Conservation (phyloP, 176 grass and related monocot species). For the Avena sativa region DNA sequence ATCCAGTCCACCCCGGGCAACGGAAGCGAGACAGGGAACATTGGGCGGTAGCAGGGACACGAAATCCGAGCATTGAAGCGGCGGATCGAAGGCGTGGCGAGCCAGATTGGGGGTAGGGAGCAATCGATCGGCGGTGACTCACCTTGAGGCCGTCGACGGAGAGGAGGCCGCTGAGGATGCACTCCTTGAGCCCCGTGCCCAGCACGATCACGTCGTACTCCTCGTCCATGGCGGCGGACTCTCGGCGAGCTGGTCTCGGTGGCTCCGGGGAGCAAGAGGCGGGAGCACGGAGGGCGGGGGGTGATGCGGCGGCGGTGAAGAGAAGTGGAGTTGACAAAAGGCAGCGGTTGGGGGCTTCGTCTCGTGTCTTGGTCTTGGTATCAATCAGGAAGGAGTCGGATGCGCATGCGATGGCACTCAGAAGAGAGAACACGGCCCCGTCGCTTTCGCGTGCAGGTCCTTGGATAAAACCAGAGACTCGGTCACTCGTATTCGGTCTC, state of each 20-base stretch:
- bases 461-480: not conserved
- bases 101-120: not conserved
- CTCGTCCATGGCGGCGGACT: slow-evolving; percentile 72
- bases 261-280: not conserved
- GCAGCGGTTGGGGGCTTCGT: not conserved
- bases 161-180: slow-evolving; percentile 99
- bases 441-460: slow-evolving; percentile 31
- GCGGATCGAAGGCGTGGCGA: slow-evolving; percentile 17
- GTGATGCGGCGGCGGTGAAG: not conserved
- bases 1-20: slow-evolving; percentile 20
- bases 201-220: slow-evolving; percentile 98
- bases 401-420: slow-evolving; percentile 26
- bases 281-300: not conserved
- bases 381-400: slow-evolving; percentile 27
- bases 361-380: slow-evolving; percentile 19
- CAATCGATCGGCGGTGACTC: not conserved
- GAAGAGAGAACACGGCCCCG: not conserved
- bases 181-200: slow-evolving; percentile 97
- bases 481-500: too few relatives aligned
- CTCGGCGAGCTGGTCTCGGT: slow-evolving; percentile 2
- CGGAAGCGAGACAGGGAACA: not conserved
- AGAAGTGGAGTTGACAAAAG: slow-evolving; percentile 52
- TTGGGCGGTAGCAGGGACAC: not conserved
- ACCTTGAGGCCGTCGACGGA: slow-evolving; percentile 98
- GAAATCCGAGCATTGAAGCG: slow-evolving; percentile 19